These are phyloP conservation scores for Penicillium odoratum DNA, from an alignment of 495 filamentous ascomycete species.

Conservation along the genomic window DNA sequence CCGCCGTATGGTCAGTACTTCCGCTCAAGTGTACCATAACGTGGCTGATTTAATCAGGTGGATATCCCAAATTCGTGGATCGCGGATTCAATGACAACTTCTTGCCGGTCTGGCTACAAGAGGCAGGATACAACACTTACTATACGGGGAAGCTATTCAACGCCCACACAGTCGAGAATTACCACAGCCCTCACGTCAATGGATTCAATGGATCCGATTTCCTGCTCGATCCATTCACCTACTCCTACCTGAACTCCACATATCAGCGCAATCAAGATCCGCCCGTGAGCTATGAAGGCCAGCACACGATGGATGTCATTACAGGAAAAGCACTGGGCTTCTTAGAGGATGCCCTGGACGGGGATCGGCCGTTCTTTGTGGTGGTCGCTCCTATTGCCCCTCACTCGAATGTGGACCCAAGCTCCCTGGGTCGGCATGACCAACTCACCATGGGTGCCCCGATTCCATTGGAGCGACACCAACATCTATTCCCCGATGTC, in stretches of 20 bases:
- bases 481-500: conserved; percentile 38
- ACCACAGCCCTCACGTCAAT: conserved; percentile 56
- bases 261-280: conserved; percentile 63
- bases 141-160: conserved; percentile 77
- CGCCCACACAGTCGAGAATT: conserved; percentile 58
- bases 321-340: conserved; percentile 62
- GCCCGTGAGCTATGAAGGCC: conserved; percentile 56
- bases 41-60: conserved; percentile 41
- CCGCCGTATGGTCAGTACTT: conserved; percentile 56
- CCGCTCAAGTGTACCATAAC: neutral
- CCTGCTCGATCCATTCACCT: conserved; percentile 70
- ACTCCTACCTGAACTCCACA: conserved; percentile 66
- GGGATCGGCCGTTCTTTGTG: conserved; percentile 65
- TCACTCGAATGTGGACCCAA: conserved; percentile 57
- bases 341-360: conserved; percentile 58
- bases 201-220: conserved; percentile 63
- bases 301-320: conserved; percentile 63
- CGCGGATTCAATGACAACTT: conserved; percentile 67
- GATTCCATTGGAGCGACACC: conserved; percentile 45
- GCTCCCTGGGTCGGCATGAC: conserved; percentile 7
- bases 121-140: conserved; percentile 70
- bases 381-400: conserved; percentile 66
- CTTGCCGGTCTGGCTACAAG: conserved; percentile 68
- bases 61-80: conserved; percentile 67
- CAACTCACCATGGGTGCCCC: conserved; percentile 47